A percentile compares a stretch with the other conserved stretches of the same genome.
These are phyloP conservation scores for Penicilliopsis zonata DNA, from an alignment of 495 filamentous ascomycete species.

Conservation along the genomic window DNA sequence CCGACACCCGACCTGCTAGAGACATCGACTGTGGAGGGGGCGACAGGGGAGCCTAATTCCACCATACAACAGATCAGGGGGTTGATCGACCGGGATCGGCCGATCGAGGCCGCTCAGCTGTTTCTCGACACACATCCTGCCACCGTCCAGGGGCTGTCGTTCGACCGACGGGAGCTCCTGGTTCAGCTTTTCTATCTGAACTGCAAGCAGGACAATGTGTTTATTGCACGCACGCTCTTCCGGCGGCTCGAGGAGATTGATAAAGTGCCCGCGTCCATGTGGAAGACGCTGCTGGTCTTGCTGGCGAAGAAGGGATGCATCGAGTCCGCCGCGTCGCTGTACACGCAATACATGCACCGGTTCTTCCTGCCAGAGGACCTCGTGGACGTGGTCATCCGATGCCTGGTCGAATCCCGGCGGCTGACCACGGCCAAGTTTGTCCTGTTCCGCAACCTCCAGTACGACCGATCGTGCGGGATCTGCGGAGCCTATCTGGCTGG, in stretches of 20 bases:
- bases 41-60: no score
- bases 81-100: conserved; percentile 10
- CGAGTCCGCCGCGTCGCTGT: conserved; percentile 26
- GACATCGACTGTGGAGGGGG: no score
- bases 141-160: conserved; percentile 12
- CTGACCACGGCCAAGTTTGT: conserved; percentile 24
- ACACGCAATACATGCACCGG: conserved; percentile 14
- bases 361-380: conserved; percentile 18
- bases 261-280: conserved; percentile 20
- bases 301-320: conserved; percentile 27
- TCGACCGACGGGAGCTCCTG: conserved; percentile 17
- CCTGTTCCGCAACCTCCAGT: conserved; percentile 16
- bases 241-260: conserved; percentile 24
- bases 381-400: conserved; percentile 28
- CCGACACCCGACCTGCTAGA: no score
- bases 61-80: conserved; percentile 3
- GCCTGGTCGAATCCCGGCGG: conserved; percentile 28
- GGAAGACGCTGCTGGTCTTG: conserved; percentile 26
- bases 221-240: conserved; percentile 27
- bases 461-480: conserved; percentile 24
- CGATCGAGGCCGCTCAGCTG: conserved; percentile 29
- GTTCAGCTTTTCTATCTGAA: conserved; percentile 23
- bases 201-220: conserved; percentile 27
- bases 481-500: conserved; percentile 28
- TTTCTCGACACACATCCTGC: conserved; percentile 18